Evolutionary conservation across 257 asterid genomes (phyloP).

Genomic region (Rubia yunnanensis): DNA sequence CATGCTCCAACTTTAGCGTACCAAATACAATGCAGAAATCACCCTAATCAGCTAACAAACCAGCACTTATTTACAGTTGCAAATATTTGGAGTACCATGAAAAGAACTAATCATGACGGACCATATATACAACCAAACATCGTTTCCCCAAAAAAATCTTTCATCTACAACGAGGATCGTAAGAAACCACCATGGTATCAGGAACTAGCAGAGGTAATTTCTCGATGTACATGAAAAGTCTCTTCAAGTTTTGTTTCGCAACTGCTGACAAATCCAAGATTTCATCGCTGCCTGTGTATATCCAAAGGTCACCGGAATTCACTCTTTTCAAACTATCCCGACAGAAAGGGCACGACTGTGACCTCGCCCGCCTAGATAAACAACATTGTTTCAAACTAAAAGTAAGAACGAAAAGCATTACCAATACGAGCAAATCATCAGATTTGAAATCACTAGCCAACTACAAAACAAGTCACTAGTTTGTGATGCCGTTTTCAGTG

Average conservation of each 20-base stretch:
- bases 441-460: not conserved
- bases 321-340: conserved; percentile 66
- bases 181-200: conserved; percentile 38
- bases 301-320: conserved; percentile 75
- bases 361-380: conserved; percentile 53
- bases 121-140: conserved; percentile 13
- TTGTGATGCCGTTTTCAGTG: too few relatives aligned
- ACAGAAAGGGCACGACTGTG: conserved; percentile 87
- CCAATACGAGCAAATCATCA: not conserved
- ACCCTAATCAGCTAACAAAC: conserved; percentile 5
- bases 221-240: conserved; percentile 47
- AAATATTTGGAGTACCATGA: conserved; percentile 9
- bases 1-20: conserved; percentile 2
- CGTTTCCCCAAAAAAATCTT: conserved; percentile 4
- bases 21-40: not conserved
- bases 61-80: conserved; percentile 22
- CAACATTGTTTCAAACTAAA: not conserved
- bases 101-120: not conserved
- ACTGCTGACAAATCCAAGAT: conserved; percentile 44
- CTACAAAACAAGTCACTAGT: not conserved
- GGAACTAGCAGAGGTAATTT: conserved; percentile 53
- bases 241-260: conserved; percentile 52
- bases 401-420: not conserved
- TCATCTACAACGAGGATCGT: conserved; percentile 40
- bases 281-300: conserved; percentile 56